Percentiles rank a stretch among this genome's conserved stretches.
Evolutionary conservation across 768 basidiomycete genomes (phyloP).

Genomic region (Naganishia kalamii): DNA sequence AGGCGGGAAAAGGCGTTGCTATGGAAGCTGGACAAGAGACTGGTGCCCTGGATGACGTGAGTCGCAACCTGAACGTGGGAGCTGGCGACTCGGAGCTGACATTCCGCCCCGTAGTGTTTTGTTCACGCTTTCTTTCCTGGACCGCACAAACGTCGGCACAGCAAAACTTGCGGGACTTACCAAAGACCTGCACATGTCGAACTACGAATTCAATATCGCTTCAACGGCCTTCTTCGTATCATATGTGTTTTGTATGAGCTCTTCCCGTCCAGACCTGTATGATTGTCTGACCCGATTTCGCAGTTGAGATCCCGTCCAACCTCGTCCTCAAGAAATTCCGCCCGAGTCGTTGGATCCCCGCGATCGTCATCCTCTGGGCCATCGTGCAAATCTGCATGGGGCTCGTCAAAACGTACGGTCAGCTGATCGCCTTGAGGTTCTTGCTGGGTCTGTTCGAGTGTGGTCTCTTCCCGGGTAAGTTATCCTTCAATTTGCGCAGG

Average conservation of each 20-base stretch:
- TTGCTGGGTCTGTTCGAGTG: conserved; percentile 40
- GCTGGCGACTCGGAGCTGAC: not conserved
- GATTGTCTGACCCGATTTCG: no score
- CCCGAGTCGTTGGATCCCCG: conserved; percentile 41
- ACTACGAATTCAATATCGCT: conserved; percentile 38
- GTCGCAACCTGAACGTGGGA: not conserved
- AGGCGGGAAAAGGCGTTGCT: conserved; percentile 35
- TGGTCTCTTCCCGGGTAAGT: conserved; percentile 28
- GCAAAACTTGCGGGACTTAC: conserved; percentile 39
- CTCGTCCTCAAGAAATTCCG: conserved; percentile 38
- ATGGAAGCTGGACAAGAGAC: conserved; percentile 36
- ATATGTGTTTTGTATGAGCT: no score
- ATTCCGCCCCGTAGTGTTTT: conserved; percentile 29
- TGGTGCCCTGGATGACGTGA: conserved; percentile 46
- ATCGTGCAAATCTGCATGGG: conserved; percentile 44
- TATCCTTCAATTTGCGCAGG: conserved; percentile 22
- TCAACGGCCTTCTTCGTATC: conserved; percentile 43
- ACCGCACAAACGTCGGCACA: conserved; percentile 43
- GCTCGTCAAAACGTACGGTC: conserved; percentile 37
- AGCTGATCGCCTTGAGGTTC: conserved; percentile 41
- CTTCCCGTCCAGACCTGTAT: no score
- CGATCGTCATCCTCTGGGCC: conserved; percentile 43
- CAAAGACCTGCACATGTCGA: conserved; percentile 33
- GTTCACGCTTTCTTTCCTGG: conserved; percentile 44
- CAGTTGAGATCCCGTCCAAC: conserved; percentile 43